Base-by-base conservation (phyloP, 768 basidiomycete genomes). In the Trametes coccinea region DNA sequence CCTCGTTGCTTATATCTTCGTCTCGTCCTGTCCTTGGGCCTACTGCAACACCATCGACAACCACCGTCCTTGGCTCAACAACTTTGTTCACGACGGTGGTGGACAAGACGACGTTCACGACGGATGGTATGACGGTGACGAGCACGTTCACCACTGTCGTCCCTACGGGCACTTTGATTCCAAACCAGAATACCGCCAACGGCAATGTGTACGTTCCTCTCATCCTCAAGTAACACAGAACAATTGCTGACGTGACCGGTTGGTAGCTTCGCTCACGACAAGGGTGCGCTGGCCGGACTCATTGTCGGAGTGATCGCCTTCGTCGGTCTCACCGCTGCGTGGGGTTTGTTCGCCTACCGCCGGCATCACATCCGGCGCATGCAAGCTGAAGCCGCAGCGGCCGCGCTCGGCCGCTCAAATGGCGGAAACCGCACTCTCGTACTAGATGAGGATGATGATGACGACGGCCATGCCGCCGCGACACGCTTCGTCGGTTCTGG, bases 221-320 rank as follows among this genome's bases (percentile, higher is more conserved):
- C 9, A 5, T 33, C 54, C 13, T 9, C 9, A 16, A 34, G 14
- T 31, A 10, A n/a, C 30, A 31, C 1, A 8, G 17, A 5, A 9
- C 9, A 13, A 27, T 40, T 4, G 22, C 53, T 56, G 8, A 54
- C 31, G 0, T 31, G 14, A 7, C 4, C 14, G 47, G 10, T 22
- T 3, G 27, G 5, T 48, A 71, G 70, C 16, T 65, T 71, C 40
- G 54, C 61, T 3, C 70, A 67, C 44, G 56, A 67, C 52, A 62
- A 62, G 33, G 70, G 69, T 10, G 70, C 69, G 4, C 59, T 70
- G 3, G 69, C 67, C 0, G 70, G 70, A 0, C 45, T 71, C 29
- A 60, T 67, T 16, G 34, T 71, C 43, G 70, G 70, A 5, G 41
- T 58, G 47, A 37, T 67, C 22, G 67, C 66, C 3, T 67, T 69